Percentiles rank a stretch among this genome's conserved stretches.
Evolutionary conservation across 2,329 filamentous ascomycete species (phyloP).

Genomic region (Fusarium nygamai): DNA sequence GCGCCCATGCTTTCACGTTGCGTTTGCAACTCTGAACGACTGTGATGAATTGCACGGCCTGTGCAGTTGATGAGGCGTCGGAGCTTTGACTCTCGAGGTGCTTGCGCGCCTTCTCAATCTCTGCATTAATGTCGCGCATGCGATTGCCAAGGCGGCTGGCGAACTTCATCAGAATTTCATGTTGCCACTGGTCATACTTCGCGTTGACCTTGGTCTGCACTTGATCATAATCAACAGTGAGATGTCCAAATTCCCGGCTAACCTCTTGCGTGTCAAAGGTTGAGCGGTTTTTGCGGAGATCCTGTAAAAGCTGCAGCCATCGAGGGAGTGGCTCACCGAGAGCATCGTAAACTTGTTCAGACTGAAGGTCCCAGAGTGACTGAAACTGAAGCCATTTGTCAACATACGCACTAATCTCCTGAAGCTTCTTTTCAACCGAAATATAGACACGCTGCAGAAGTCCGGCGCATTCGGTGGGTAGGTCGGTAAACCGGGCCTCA

Average conservation of each 20-base stretch:
- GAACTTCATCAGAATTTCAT: slow-evolving; percentile 95
- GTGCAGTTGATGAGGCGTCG: slow-evolving; percentile 93
- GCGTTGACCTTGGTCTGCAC: slow-evolving; percentile 98
- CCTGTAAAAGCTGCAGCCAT: slow-evolving; percentile 96
- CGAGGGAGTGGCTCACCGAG: slow-evolving; percentile 90
- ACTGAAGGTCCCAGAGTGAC: slow-evolving; percentile 96
- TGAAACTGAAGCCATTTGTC: slow-evolving; percentile 99
- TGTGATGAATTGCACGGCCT: slow-evolving; percentile 98
- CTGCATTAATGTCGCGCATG: slow-evolving; percentile 91
- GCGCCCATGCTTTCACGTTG: slow-evolving; percentile 92
- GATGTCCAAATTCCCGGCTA: slow-evolving; percentile 89
- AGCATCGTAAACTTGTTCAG: slow-evolving; percentile 92
- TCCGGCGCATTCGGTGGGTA: slow-evolving; percentile 84
- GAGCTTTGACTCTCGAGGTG: slow-evolving; percentile 92
- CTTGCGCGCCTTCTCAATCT: slow-evolving; percentile 88
- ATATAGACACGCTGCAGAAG: slow-evolving; percentile 83
- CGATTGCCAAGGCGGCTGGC: slow-evolving; percentile 86
- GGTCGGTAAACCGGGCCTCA: slow-evolving; percentile 80
- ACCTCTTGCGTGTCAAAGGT: slow-evolving; percentile 98
- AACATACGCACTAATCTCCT: slow-evolving; percentile 84
- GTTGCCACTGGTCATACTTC: slow-evolving; percentile 99
- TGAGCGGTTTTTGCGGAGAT: slow-evolving; percentile 92
- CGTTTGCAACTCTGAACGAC: slow-evolving; percentile 96
- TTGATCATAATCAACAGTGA: slow-evolving; percentile 97
- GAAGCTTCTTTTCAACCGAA: slow-evolving; percentile 83